phyloP scores from a whole-genome alignment of 306 rosid genomes.

The Sesbania bispinosa region DNA sequence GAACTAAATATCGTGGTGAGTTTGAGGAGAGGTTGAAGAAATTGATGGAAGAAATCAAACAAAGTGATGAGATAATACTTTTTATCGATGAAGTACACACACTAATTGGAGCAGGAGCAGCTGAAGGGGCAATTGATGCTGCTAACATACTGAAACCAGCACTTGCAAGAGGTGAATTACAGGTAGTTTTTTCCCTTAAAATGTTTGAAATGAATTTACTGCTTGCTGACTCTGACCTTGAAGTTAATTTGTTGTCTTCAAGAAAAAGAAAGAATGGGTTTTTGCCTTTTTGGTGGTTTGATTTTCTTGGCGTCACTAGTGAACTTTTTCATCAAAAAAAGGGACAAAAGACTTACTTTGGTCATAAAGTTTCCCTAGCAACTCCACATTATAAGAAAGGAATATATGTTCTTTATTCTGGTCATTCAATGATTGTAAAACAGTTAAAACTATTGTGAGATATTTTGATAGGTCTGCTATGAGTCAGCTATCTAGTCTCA shows the following conservation, averaged over 20 bases:
- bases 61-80: constrained; percentile 95
- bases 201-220: background rate
- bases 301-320: background rate
- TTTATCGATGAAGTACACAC: constrained; percentile 99
- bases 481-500: background rate
- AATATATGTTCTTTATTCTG: background rate
- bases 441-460: background rate
- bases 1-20: constrained; percentile 99
- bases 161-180: constrained; percentile 98
- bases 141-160: constrained; percentile 97
- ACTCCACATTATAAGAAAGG: background rate
- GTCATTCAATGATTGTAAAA: background rate
- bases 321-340: background rate
- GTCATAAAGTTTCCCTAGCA: background rate
- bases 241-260: background rate
- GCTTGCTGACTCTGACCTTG: background rate
- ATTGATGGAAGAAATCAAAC: constrained; percentile 97
- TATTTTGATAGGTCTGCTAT: background rate
- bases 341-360: background rate
- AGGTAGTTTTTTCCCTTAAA: constrained; percentile 47
- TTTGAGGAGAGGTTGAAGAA: constrained; percentile 98
- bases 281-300: constrained; percentile 5
- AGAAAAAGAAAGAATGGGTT: background rate
- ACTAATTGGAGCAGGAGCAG: constrained; percentile 98
- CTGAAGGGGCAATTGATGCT: constrained; percentile 99